A percentile compares a stretch with the other conserved stretches of the same genome.
These are phyloP conservation scores for Chaetoceros tenuissimus DNA, from an alignment of 108 stramenopile species.

Conservation along the genomic window DNA sequence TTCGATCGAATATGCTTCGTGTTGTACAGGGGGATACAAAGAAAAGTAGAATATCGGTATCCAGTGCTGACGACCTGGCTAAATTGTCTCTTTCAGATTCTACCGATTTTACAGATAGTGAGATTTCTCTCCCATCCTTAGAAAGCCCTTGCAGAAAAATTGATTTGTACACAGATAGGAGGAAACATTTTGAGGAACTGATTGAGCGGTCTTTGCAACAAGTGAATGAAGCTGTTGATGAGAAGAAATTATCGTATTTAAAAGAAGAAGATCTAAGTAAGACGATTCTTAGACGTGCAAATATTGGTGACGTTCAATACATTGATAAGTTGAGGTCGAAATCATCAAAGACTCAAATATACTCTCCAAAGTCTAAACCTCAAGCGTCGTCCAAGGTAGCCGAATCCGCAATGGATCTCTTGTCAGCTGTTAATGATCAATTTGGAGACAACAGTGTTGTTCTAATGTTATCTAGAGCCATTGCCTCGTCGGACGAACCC, in stretches of 20 bases:
- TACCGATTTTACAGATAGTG: neutral
- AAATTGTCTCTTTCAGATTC: neutral
- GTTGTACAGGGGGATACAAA: neutral
- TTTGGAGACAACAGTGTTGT: constrained; percentile 36
- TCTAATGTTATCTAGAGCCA: constrained; percentile 56
- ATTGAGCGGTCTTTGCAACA: constrained; percentile 34
- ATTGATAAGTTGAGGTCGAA: constrained; percentile 31
- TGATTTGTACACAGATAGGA: neutral
- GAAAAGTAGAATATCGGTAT: neutral
- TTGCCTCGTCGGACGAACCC: constrained; percentile 51
- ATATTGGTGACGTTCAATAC: constrained; percentile 33
- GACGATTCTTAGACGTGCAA: constrained; percentile 47
- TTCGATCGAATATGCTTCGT: neutral
- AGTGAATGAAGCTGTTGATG: constrained; percentile 55
- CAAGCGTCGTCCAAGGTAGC: neutral
- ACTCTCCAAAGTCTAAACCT: neutral
- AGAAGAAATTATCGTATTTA: constrained; percentile 31
- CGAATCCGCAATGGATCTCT: neutral
- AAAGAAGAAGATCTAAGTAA: constrained; percentile 50
- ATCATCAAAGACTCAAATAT: neutral
- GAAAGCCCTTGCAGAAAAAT: too few species aligned
- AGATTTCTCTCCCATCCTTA: neutral
- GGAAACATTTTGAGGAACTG: constrained; percentile 8
- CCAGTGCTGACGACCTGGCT: neutral
- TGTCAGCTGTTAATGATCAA: neutral